A percentile compares a stretch with the other conserved stretches of the same genome.
phyloP scores from a whole-genome alignment of 2,329 filamentous ascomycete species.

The Aspergillus caelatus region DNA sequence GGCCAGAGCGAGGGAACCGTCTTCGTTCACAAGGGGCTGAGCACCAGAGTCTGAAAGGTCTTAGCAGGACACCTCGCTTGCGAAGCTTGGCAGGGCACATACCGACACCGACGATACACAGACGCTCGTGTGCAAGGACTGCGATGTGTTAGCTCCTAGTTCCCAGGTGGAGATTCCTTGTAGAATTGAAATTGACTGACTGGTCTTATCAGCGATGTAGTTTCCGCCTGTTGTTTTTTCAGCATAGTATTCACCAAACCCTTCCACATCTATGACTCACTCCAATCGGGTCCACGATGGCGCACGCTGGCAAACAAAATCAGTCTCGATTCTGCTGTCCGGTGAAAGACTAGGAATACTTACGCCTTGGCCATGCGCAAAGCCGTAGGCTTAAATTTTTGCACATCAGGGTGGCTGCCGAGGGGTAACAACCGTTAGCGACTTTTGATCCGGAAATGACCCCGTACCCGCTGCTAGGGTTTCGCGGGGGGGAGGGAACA shows the following conservation, averaged over 20 bases:
- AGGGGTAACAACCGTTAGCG: constrained; percentile 20
- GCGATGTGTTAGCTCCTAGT: constrained; percentile 30
- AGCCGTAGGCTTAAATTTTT: constrained; percentile 94
- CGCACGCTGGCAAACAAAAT: constrained; percentile 68
- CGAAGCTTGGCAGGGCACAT: constrained; percentile 40
- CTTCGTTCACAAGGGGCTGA: constrained; percentile 91
- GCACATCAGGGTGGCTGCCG: constrained; percentile 80
- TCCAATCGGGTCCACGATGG: constrained; percentile 98
- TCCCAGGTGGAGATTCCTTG: background rate
- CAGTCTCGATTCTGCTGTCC: constrained; percentile 28
- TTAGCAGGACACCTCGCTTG: constrained; percentile 15
- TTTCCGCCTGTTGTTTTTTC: constrained; percentile 69
- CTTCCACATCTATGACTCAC: constrained; percentile 60
- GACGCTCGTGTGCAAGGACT: constrained; percentile 95
- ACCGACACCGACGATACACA: constrained; percentile 97
- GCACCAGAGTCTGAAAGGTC: constrained; percentile 76
- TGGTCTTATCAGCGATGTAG: constrained; percentile 86
- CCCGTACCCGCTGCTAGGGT: constrained; percentile 9
- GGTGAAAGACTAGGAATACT: constrained; percentile 42
- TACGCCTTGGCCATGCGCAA: constrained; percentile 93
- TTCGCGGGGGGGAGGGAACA: constrained; percentile 10
- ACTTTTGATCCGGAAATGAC: background rate
- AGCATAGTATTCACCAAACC: constrained; percentile 22
- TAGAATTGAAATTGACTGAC: constrained; percentile 54
- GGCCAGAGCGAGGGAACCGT: constrained; percentile 83